A percentile compares a stretch with the other conserved stretches of the same genome.
phyloP scores from a whole-genome alignment of 495 filamentous ascomycete genomes.

The Astrothelium macrocarpum region DNA sequence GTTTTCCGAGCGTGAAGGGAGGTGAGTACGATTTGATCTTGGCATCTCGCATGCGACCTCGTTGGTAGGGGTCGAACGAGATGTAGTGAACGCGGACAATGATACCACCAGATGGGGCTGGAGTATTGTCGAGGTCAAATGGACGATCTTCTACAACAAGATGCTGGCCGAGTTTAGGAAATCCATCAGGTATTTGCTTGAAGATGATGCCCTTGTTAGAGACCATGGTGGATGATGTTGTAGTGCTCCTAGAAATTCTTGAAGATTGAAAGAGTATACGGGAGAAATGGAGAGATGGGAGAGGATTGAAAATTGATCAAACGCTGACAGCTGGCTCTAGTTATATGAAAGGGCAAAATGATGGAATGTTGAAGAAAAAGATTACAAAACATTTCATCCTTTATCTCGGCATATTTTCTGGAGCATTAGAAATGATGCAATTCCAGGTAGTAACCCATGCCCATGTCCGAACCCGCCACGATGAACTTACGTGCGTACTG shows the following conservation, averaged over 20 bases:
- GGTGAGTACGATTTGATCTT: conserved; percentile 32
- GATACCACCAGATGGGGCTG: conserved; percentile 56
- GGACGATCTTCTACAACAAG: conserved; percentile 55
- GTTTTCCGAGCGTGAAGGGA: conserved; percentile 31
- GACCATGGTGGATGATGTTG: conserved; percentile 25
- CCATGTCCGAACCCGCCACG: not conserved
- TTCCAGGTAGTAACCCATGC: too few relatives aligned
- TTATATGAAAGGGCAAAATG: not conserved
- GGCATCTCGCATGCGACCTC: conserved; percentile 47
- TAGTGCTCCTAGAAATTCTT: not conserved
- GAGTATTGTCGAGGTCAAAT: conserved; percentile 55
- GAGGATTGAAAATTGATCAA: not conserved
- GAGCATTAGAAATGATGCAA: too few relatives aligned
- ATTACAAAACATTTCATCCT: too few relatives aligned
- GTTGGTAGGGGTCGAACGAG: conserved; percentile 85
- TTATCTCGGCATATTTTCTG: too few relatives aligned
- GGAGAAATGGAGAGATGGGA: not conserved
- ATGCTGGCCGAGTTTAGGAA: conserved; percentile 64
- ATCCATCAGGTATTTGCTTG: conserved; percentile 57
- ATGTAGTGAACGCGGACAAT: conserved; percentile 62
- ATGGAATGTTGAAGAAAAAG: not conserved
- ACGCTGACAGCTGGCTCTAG: not conserved
- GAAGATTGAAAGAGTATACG: not conserved
- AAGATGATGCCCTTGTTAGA: conserved; percentile 78
- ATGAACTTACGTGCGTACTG: not conserved